Conservation (phyloP, 345 rosid species). For the Chamaenerion angustifolium region DNA sequence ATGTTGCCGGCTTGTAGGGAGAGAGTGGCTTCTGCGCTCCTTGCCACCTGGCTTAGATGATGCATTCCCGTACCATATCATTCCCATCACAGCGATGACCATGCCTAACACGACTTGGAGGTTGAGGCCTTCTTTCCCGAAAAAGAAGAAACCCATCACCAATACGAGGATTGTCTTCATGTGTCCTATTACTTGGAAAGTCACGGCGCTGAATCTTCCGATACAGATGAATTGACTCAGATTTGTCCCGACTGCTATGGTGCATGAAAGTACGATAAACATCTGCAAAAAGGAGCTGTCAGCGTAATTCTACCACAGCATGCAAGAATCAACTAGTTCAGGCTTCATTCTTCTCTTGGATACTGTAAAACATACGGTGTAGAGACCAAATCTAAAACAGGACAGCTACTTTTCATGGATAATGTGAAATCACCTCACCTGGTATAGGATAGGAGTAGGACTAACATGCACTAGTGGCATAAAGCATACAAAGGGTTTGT, state of each 20-base stretch:
- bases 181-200: constrained; percentile 96
- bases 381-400: too few relatives aligned
- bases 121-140: constrained; percentile 85
- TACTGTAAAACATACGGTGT: too few relatives aligned
- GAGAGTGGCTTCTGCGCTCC: constrained; percentile 51
- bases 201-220: constrained; percentile 86
- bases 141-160: constrained; percentile 70
- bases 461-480: too few relatives aligned
- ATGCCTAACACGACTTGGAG: constrained; percentile 73
- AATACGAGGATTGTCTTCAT: constrained; percentile 94
- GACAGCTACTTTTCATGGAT: too few relatives aligned
- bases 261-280: constrained; percentile 70
- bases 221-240: constrained; percentile 97
- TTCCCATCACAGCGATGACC: constrained; percentile 68
- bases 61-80: constrained; percentile 94
- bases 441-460: too few relatives aligned
- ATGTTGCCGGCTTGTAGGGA: too few relatives aligned
- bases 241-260: constrained; percentile 86
- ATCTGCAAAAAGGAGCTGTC: constrained; percentile 23
- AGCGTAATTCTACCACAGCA: too few relatives aligned
- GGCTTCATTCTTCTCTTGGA: too few relatives aligned
- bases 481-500: too few relatives aligned
- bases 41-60: constrained; percentile 92
- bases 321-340: too few relatives aligned
- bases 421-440: too few relatives aligned